Percentiles rank a stretch among this genome's conserved stretches.
Conservation (phyloP, 2,329 filamentous ascomycete species). For the Alternaria longipes region DNA sequence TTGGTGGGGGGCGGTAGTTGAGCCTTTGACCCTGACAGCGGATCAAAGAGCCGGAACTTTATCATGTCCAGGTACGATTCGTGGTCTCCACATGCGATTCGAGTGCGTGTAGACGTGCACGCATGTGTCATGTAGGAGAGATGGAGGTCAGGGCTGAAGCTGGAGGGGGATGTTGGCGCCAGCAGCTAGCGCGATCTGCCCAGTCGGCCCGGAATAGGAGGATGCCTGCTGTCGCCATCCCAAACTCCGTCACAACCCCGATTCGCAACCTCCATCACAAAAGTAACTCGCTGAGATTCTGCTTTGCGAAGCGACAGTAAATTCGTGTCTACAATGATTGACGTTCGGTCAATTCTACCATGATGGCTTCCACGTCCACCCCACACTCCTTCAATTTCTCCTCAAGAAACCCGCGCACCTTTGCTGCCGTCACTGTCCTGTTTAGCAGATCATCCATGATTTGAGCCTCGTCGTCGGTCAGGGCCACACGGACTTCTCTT, state of each 20-base stretch:
- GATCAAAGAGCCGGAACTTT: constrained; percentile 1
- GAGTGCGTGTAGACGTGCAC: not conserved
- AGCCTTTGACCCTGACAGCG: constrained; percentile 2
- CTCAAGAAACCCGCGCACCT: not conserved
- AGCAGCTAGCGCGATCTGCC: not conserved
- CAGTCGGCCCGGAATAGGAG: constrained; percentile 1
- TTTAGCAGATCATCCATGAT: no score
- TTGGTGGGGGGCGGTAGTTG: not conserved
- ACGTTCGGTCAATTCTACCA: not conserved
- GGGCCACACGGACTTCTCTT: no score
- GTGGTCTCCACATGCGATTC: constrained; percentile 2
- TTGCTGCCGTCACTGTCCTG: no score
- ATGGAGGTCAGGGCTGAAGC: not conserved
- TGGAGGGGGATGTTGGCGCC: not conserved
- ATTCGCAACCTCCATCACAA: not conserved
- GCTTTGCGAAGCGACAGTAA: not conserved
- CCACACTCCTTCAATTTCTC: not conserved
- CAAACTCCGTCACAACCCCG: not conserved
- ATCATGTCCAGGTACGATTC: not conserved
- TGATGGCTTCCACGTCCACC: not conserved
- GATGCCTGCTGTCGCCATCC: not conserved
- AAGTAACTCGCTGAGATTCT: not conserved
- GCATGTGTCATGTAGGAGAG: not conserved
- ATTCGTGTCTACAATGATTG: no score
- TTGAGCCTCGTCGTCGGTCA: no score